Evolutionary conservation across 2,329 filamentous ascomycete genomes (phyloP).

Genomic region (Trichoderma semiorbis): DNA sequence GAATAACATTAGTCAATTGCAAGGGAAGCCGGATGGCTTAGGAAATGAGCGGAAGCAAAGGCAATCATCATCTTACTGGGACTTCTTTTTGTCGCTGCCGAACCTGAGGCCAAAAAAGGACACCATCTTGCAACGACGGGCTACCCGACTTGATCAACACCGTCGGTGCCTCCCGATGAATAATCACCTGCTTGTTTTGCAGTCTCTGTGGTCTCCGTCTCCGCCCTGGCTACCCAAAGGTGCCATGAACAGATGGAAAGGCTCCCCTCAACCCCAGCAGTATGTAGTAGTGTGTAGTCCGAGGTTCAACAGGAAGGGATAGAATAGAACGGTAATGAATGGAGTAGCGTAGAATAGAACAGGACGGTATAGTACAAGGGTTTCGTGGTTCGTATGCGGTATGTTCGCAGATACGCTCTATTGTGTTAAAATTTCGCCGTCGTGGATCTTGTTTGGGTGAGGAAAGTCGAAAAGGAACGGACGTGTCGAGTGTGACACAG

Average conservation of each 20-base stretch:
- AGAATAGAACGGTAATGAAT: neutral
- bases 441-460: neutral
- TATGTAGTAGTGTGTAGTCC: neutral
- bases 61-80: slow-evolving; percentile 34
- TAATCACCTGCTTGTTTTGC: neutral
- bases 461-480: slow-evolving; percentile 13
- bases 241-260: slow-evolving; percentile 7
- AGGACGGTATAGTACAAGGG: neutral
- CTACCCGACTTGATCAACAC: neutral
- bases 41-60: neutral
- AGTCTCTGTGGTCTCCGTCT: slow-evolving; percentile 7
- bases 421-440: neutral
- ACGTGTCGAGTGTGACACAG: slow-evolving; percentile 18
- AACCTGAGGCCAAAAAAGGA: slow-evolving; percentile 58
- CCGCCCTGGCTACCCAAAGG: slow-evolving; percentile 5
- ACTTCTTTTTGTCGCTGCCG: slow-evolving; percentile 56
- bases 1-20: neutral
- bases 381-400: neutral
- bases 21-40: neutral
- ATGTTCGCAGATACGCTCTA: neutral
- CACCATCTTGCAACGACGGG: slow-evolving; percentile 42
- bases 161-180: neutral
- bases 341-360: neutral
- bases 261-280: neutral
- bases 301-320: neutral